Percentiles rank a stretch among this genome's conserved stretches.
These are phyloP conservation scores for Perkinsus olseni DNA, from an alignment of 169 alveolate species.

Conservation along the genomic window DNA sequence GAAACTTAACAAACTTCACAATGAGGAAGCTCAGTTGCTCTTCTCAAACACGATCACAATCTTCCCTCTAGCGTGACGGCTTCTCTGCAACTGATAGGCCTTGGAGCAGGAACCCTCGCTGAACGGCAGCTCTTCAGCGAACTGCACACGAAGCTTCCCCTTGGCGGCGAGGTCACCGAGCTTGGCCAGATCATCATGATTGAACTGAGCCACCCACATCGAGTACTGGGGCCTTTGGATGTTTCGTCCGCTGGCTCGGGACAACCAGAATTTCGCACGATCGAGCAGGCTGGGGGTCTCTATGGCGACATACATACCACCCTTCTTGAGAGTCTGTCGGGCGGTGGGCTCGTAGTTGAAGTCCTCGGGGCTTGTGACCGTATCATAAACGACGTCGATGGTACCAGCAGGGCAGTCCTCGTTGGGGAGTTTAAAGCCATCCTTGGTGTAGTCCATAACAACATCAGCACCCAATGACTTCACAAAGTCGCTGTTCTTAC, in stretches of 20 bases:
- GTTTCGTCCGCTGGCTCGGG: not conserved
- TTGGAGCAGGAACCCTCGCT: not conserved
- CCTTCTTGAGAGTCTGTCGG: not conserved
- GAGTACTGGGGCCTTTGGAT: not conserved
- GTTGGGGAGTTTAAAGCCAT: not conserved
- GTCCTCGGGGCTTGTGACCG: not conserved
- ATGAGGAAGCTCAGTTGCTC: not conserved
- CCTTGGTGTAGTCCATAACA: slow-evolving; percentile 4
- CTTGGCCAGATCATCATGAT: not conserved
- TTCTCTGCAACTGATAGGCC: not conserved
- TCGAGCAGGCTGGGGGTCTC: not conserved
- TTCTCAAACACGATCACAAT: not conserved
- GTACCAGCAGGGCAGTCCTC: not conserved
- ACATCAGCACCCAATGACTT: not conserved
- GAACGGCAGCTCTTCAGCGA: not conserved
- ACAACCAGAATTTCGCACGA: not conserved
- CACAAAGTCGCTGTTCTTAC: not conserved
- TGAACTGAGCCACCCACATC: not conserved
- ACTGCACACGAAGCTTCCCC: not conserved
- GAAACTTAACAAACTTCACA: no score
- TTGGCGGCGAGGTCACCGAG: not conserved
- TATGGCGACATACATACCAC: not conserved
- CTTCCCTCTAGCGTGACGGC: not conserved
- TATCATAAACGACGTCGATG: not conserved
- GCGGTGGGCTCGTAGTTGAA: not conserved